Base-by-base conservation (phyloP, 768 basidiomycete genomes). In the Lentinula raphanica region DNA sequence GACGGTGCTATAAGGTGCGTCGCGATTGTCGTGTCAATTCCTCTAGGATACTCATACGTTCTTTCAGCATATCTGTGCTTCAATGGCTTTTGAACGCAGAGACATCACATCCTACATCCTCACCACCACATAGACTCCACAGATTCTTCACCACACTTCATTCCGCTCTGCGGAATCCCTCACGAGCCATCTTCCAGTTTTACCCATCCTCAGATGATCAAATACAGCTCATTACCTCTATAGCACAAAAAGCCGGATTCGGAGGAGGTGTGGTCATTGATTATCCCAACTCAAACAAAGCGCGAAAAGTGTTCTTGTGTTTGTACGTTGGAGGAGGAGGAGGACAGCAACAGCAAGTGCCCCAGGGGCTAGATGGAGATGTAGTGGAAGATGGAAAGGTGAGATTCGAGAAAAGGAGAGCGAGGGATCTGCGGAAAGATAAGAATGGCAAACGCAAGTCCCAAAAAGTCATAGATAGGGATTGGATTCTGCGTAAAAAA, bases 41-140 rank as follows among this genome's bases (percentile, higher is more conserved):
- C 36, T 49, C 39, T 42, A 36, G 19, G 45, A 44, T 28, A 23
- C 39, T n/a, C 17, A 32, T n/a, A n/a, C n/a, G n/a, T n/a, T 46
- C 58, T 42, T 44, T 2, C 66, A 98, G 96, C 67, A 90, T 99
- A 66, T 99, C 97, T 25, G 96, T 98, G n/a, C 77, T 99, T 5
- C 97, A 99, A 74, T 99, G 97, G 97, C 79, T 99, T 3, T 80
- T 98, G 58, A 99, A 98, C 70, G 95, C 96, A 25, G 97, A 98
- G 70, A 90, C 94, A 28, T 87, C 93, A 5, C 88, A 87, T 67
- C 90, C 83, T 58, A 93, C 87, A 48, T 95, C 92, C 58, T 95
- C 92, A 46, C 95, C 87, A 15, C 94, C 87, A 11, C 92, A 88
- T 70, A 91, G 85, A 64, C 82, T 87, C 57, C 85, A 78, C 61